Evolutionary conservation across 2,329 filamentous ascomycete species (phyloP).

Genomic region (Aureobasidium uvarum): DNA sequence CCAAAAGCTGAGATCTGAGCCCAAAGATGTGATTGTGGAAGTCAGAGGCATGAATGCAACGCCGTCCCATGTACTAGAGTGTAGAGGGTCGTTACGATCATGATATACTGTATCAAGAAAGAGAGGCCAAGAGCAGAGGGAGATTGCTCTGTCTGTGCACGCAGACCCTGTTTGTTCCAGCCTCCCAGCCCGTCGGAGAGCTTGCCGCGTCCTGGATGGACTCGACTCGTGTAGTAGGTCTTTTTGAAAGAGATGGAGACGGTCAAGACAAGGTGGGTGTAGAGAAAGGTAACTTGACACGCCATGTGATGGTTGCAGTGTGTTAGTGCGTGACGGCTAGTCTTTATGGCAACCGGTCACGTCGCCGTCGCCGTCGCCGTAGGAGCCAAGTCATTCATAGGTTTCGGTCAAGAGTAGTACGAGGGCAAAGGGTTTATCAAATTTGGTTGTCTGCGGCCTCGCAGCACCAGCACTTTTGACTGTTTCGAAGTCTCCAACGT

Average conservation of each 20-base stretch:
- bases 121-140: background rate
- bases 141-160: constrained; percentile 22
- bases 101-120: background rate
- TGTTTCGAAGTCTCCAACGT: constrained; percentile 15
- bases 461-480: constrained; percentile 17
- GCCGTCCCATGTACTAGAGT: background rate
- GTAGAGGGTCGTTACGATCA: background rate
- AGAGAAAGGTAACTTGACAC: background rate
- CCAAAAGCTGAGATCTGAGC: background rate
- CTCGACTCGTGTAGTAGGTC: constrained; percentile 7
- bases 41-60: background rate
- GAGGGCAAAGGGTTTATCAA: constrained; percentile 1
- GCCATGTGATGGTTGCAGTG: constrained; percentile 3
- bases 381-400: background rate
- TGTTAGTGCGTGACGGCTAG: constrained; percentile 5
- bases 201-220: constrained; percentile 3
- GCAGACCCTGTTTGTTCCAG: constrained; percentile 1
- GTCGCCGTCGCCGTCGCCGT: background rate
- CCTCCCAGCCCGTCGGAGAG: constrained; percentile 8
- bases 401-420: constrained; percentile 7
- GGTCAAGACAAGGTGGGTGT: background rate
- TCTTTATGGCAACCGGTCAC: constrained; percentile 2
- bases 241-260: background rate
- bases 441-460: constrained; percentile 9
- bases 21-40: background rate